Base-by-base conservation (phyloP, 768 basidiomycete genomes). In the Lentinula sp. region DNA sequence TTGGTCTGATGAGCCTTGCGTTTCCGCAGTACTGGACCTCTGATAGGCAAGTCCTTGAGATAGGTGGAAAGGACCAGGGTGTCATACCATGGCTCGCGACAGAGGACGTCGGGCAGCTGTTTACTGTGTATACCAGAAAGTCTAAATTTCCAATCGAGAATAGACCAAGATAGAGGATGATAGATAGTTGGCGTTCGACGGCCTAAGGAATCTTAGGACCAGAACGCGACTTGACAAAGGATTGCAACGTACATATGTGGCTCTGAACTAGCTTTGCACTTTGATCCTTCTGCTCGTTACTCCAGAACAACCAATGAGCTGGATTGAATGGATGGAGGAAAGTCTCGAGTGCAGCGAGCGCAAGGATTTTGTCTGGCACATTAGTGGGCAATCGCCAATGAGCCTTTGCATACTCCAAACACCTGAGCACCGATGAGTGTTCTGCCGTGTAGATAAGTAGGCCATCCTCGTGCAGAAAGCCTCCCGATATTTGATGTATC, bases 291-390 rank as follows among this genome's bases (percentile, higher is more conserved):
- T 77, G 74, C 52, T 77, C 78, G 62, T 75, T 77, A 50, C 76
- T 79, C 87, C 87, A 88, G 68, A 88, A 81, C n/a, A 83, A 71
- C 81, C 83, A 83, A 66, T 87, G 85, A 6, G 79, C 81, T 13
- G 79, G 79, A 68, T 86, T 80, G 35, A 76, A 74, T 15, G 80
- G 81, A 52, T 76, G 74, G 65, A 83, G 79, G 64, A 86, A 80
- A 12, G 87, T 81, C 9, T 79, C 78, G 62, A 88, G 80, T 2
- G 86, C 87, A 4, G 81, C 83, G 57, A 88, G 81, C 32, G 80
- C 78, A 62, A 85, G 79, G 60, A 86, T 69, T 60, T 77, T 67
- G 60, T 80, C 72, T 45, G 78, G 75, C 54, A 81, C 67, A 39
- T 74, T 60, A 37, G 71, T 3, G 58, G 81, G 73, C 62, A 83